These are phyloP conservation scores for Myrica gale DNA, from an alignment of 306 rosid genomes.

Conservation along the genomic window DNA sequence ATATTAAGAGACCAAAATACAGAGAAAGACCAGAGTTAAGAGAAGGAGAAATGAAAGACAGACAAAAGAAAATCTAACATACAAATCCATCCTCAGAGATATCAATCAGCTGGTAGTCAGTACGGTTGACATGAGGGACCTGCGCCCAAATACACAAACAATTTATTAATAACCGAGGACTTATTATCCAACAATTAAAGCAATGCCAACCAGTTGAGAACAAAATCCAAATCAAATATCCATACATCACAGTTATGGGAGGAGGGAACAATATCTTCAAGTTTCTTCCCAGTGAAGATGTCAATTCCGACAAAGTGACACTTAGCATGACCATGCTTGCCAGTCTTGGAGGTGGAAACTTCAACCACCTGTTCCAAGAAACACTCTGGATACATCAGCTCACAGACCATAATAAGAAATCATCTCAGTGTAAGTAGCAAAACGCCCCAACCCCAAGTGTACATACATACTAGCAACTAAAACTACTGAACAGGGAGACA, in stretches of 20 bases:
- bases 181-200: background rate
- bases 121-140: constrained; percentile 80
- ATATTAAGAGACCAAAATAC: background rate
- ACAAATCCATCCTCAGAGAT: constrained; percentile 59
- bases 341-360: constrained; percentile 50
- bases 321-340: constrained; percentile 56
- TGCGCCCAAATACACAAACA: constrained; percentile 19
- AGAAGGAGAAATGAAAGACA: background rate
- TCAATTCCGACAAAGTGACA: constrained; percentile 83
- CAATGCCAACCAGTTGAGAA: background rate
- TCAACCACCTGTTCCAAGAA: constrained; percentile 28
- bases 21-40: background rate
- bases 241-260: constrained; percentile 77
- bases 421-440: background rate
- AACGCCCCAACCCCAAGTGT: background rate
- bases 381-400: constrained; percentile 4
- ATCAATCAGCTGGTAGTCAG: constrained; percentile 49
- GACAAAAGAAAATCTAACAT: constrained; percentile 17
- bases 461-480: background rate
- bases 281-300: constrained; percentile 62
- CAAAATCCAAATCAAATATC: background rate
- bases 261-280: constrained; percentile 74
- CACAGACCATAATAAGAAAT: background rate
- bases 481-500: too few species aligned
- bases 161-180: background rate